Conservation (phyloP, 805 yeast genomes). For the Limtongia smithiae region DNA sequence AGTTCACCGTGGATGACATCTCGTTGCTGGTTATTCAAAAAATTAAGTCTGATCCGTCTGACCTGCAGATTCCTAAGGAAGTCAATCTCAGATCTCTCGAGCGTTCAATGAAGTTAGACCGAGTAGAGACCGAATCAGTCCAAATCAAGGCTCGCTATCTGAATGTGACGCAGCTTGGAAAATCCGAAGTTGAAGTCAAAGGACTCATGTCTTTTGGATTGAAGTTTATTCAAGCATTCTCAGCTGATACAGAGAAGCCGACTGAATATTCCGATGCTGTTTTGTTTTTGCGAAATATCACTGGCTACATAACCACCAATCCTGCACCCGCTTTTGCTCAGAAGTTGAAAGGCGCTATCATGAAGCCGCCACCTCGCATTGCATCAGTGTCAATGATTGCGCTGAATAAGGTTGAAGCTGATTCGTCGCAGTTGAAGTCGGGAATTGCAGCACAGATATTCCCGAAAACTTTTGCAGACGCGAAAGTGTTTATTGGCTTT, state of each 20-base stretch:
- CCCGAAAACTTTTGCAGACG: conserved; percentile 38
- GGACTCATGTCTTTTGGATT: conserved; percentile 25
- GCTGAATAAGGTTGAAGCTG: conserved; percentile 33
- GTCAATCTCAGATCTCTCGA: conserved; percentile 32
- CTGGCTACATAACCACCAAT: conserved; percentile 35
- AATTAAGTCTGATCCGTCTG: conserved; percentile 25
- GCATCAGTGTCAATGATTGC: conserved; percentile 38
- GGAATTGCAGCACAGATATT: conserved; percentile 39
- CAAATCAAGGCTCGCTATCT: conserved; percentile 36
- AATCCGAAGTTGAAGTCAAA: conserved; percentile 23
- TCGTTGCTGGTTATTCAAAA: conserved; percentile 34
- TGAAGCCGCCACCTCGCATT: conserved; percentile 42
- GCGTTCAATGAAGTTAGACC: conserved; percentile 30
- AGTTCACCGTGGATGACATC: conserved; percentile 34
- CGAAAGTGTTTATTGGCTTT: conserved; percentile 42
- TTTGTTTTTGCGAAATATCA: conserved; percentile 35
- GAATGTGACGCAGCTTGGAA: conserved; percentile 38
- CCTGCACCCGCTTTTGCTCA: conserved; percentile 35
- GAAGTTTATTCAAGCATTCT: conserved; percentile 21
- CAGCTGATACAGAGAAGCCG: conserved; percentile 34
- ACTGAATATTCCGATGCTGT: conserved; percentile 34
- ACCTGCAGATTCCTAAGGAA: conserved; percentile 30
- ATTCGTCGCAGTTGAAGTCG: conserved; percentile 34
- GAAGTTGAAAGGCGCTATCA: conserved; percentile 38
- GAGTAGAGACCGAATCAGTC: conserved; percentile 31